phyloP scores from a whole-genome alignment of 345 rosid species.

The Lepidium didymum region DNA sequence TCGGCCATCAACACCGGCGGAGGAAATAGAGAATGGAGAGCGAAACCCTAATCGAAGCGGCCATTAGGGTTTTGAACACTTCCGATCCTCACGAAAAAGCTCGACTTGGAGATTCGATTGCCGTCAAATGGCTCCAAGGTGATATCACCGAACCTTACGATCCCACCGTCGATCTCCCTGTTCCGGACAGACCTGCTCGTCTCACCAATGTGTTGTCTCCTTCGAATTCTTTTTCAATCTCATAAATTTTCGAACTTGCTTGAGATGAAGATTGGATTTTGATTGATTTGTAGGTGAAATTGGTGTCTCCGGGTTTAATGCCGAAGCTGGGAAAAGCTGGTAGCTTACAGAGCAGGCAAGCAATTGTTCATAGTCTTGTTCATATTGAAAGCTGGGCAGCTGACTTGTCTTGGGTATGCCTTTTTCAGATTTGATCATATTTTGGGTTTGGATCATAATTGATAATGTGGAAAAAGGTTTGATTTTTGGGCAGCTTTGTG shows the following conservation, averaged over 20 bases:
- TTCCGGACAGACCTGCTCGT: constrained; percentile 76
- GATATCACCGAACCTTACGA: constrained; percentile 45
- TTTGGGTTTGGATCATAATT: background rate
- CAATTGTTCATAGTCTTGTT: constrained; percentile 83
- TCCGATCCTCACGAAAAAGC: constrained; percentile 80
- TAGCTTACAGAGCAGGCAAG: constrained; percentile 87
- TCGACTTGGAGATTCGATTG: constrained; percentile 56
- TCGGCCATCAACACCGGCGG: constrained; percentile 8
- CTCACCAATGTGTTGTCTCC: constrained; percentile 43
- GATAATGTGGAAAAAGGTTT: background rate
- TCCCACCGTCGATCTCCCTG: constrained; percentile 39
- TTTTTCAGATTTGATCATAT: background rate
- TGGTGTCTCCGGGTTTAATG: constrained; percentile 83
- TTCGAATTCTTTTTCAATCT: background rate
- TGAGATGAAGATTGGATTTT: background rate
- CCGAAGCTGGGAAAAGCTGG: constrained; percentile 94
- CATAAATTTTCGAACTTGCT: constrained; percentile 1
- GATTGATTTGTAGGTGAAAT: constrained; percentile 43
- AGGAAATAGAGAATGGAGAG: constrained; percentile 13
- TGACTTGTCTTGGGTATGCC: constrained; percentile 79
- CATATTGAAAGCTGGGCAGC: constrained; percentile 94
- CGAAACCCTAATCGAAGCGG: constrained; percentile 74
- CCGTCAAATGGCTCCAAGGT: constrained; percentile 82
- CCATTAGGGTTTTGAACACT: constrained; percentile 62
- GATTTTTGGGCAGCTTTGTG: background rate